Percentiles rank a stretch among this genome's conserved stretches.
phyloP scores from a whole-genome alignment of 495 filamentous ascomycete genomes.

The Tuber borchii region DNA sequence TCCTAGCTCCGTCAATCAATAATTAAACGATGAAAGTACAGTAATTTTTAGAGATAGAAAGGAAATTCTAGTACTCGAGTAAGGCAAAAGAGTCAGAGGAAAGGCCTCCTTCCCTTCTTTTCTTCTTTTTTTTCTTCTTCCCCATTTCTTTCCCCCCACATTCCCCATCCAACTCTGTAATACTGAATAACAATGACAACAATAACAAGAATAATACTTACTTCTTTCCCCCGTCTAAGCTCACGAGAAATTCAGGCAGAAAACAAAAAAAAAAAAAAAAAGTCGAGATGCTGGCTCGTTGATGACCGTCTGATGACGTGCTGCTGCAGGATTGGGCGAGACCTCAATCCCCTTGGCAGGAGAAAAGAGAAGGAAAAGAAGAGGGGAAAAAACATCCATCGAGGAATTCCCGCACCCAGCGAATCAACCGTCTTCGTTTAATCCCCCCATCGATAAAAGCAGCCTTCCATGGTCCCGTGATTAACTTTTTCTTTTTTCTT shows the following conservation, averaged over 20 bases:
- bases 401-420: not conserved
- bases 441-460: not conserved
- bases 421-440: not conserved
- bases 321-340: conserved; percentile 36
- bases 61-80: not conserved
- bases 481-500: not conserved
- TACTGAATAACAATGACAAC: not conserved
- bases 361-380: conserved; percentile 22
- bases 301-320: conserved; percentile 32
- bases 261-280: not conserved
- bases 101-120: not conserved
- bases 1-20: conserved; percentile 1
- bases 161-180: not conserved
- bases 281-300: conserved; percentile 5
- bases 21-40: not conserved
- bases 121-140: not conserved
- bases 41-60: not conserved
- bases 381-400: not conserved
- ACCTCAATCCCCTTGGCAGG: conserved; percentile 29
- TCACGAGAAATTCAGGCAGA: conserved; percentile 6
- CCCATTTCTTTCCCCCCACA: conserved; percentile 7
- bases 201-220: not conserved
- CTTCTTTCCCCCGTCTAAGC: not conserved
- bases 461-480: not conserved
- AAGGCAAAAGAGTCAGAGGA: not conserved